Evolutionary conservation across 2,329 filamentous ascomycete species (phyloP).

Genomic region (Colletotrichum higginsianum): DNA sequence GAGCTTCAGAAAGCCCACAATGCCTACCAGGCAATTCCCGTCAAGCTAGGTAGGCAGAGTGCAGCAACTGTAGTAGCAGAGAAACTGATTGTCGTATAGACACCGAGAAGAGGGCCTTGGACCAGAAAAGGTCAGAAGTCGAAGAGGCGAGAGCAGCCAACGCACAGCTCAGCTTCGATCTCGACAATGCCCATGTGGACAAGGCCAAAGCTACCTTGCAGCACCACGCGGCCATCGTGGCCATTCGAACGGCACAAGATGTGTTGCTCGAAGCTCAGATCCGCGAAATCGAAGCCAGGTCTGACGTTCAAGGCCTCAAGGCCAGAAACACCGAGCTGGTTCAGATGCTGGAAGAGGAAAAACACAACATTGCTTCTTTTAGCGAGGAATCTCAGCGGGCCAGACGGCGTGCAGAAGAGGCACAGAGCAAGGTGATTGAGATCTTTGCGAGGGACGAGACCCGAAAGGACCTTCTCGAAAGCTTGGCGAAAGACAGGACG

Average conservation of each 20-base stretch:
- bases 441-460: slow-evolving; percentile 57
- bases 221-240: slow-evolving; percentile 72
- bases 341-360: slow-evolving; percentile 63
- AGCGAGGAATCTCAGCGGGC: slow-evolving; percentile 57
- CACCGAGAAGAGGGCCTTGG: slow-evolving; percentile 51
- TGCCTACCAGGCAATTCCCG: slow-evolving; percentile 77
- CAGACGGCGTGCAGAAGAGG: slow-evolving; percentile 52
- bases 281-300: slow-evolving; percentile 83
- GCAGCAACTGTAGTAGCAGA: neutral
- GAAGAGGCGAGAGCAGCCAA: slow-evolving; percentile 61
- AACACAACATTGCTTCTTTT: slow-evolving; percentile 55
- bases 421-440: slow-evolving; percentile 56
- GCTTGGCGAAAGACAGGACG: slow-evolving; percentile 64
- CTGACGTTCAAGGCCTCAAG: slow-evolving; percentile 81
- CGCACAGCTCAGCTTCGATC: slow-evolving; percentile 64
- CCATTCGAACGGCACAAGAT: slow-evolving; percentile 73
- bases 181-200: slow-evolving; percentile 69
- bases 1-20: slow-evolving; percentile 76
- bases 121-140: slow-evolving; percentile 58
- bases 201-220: slow-evolving; percentile 69
- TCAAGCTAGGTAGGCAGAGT: slow-evolving; percentile 74
- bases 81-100: slow-evolving; percentile 30
- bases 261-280: slow-evolving; percentile 79
- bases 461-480: slow-evolving; percentile 57
- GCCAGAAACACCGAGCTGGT: slow-evolving; percentile 74